Evolutionary conservation across 495 filamentous ascomycete genomes (phyloP).

Genomic region (Patellaria atrata): DNA sequence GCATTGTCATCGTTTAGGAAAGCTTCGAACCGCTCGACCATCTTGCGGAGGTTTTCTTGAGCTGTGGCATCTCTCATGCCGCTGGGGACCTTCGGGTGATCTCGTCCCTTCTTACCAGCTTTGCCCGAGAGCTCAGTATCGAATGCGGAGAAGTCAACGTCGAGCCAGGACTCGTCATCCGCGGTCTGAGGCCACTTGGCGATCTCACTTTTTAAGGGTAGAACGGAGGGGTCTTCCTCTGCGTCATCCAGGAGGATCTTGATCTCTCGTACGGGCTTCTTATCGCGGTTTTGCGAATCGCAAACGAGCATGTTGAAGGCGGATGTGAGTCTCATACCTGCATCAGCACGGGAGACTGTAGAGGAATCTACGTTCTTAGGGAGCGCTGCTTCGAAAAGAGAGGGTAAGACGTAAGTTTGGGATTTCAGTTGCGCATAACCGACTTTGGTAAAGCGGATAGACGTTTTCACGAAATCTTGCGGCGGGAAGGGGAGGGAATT

Average conservation of each 20-base stretch:
- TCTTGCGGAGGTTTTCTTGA: constrained; percentile 73
- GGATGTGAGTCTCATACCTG: constrained; percentile 79
- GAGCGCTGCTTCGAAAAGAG: constrained; percentile 12
- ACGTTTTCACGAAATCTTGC: constrained; percentile 62
- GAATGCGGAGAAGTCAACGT: constrained; percentile 81
- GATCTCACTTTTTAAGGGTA: constrained; percentile 67
- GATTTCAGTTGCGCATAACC: constrained; percentile 83
- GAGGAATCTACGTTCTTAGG: constrained; percentile 27
- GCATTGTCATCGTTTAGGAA: constrained; percentile 81
- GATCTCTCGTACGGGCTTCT: constrained; percentile 53
- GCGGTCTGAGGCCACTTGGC: constrained; percentile 47
- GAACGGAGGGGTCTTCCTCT: constrained; percentile 37
- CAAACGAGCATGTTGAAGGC: constrained; percentile 81
- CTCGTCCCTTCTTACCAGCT: constrained; percentile 19
- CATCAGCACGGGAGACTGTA: constrained; percentile 34
- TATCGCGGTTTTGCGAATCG: constrained; percentile 49
- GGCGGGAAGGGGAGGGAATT: constrained; percentile 48
- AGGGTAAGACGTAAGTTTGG: constrained; percentile 66
- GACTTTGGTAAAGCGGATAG: constrained; percentile 68
- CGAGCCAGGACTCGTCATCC: constrained; percentile 84
- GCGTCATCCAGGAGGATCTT: constrained; percentile 61
- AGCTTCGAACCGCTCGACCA: constrained; percentile 82
- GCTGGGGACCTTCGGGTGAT: constrained; percentile 17
- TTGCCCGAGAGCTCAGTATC: constrained; percentile 60
- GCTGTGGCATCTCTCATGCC: constrained; percentile 63